These are phyloP conservation scores for Saccharomycopsis sp. DNA, from an alignment of 805 yeast species.

Conservation along the genomic window DNA sequence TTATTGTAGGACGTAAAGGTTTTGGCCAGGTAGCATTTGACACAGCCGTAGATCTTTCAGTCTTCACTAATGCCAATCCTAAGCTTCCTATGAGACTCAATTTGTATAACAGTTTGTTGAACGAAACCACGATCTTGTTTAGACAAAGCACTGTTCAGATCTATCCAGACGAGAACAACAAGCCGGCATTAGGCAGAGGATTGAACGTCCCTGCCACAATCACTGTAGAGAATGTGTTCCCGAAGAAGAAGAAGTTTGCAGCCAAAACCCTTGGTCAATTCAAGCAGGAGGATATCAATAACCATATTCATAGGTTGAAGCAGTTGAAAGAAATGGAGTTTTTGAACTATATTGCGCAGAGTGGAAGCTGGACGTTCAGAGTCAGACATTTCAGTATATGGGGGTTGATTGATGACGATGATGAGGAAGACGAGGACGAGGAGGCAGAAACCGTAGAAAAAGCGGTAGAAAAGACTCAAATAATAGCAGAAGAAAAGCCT, in stretches of 20 bases:
- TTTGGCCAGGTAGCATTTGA: conserved; percentile 63
- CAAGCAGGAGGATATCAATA: conserved; percentile 28
- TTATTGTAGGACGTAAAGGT: conserved; percentile 61
- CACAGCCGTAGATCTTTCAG: conserved; percentile 62
- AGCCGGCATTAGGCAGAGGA: conserved; percentile 63
- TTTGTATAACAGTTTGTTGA: conserved; percentile 13
- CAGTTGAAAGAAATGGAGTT: conserved; percentile 66
- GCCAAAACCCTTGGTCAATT: conserved; percentile 27
- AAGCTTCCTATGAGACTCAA: conserved; percentile 25
- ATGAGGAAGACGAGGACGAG: conserved; percentile 48
- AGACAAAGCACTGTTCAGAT: conserved; percentile 44
- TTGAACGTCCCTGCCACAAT: conserved; percentile 73
- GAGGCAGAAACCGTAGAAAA: conserved; percentile 22
- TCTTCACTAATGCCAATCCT: conserved; percentile 33
- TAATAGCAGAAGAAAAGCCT: background rate
- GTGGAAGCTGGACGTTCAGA: conserved; percentile 69
- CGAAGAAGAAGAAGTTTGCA: conserved; percentile 27
- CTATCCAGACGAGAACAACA: conserved; percentile 45
- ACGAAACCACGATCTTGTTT: conserved; percentile 10
- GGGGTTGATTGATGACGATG: conserved; percentile 75
- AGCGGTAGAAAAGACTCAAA: conserved; percentile 19
- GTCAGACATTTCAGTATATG: conserved; percentile 92
- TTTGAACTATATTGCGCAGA: conserved; percentile 69
- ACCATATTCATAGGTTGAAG: conserved; percentile 45
- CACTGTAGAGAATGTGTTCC: conserved; percentile 55